Conservation (phyloP, 176 grass and related monocot species). For the Hyparrhenia diplandra region DNA sequence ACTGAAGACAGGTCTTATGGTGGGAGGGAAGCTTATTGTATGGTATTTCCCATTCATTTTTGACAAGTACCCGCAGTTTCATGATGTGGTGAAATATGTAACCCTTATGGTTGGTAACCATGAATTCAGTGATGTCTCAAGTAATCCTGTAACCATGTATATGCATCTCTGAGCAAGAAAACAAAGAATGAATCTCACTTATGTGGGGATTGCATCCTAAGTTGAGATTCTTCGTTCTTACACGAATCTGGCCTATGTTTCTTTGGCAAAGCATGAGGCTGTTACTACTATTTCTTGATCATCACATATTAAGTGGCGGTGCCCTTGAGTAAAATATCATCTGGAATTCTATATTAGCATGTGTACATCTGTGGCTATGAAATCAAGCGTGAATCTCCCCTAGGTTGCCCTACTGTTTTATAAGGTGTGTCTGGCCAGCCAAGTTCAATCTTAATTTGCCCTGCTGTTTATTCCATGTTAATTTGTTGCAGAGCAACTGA, state of each 20-base stretch:
- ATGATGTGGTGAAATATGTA: not conserved
- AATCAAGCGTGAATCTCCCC: not conserved
- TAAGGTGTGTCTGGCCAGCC: no score
- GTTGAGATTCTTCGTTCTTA: not conserved
- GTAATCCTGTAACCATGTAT: conserved; percentile 10
- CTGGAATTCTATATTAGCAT: not conserved
- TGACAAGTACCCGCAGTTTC: not conserved
- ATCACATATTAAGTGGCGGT: not conserved
- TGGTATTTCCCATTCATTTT: not conserved
- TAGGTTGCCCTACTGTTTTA: not conserved
- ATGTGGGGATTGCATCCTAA: not conserved
- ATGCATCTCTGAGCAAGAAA: not conserved
- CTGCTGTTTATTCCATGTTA: no score
- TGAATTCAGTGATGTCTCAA: not conserved
- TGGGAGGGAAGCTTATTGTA: not conserved
- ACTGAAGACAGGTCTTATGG: not conserved
- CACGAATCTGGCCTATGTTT: not conserved
- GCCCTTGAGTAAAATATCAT: not conserved
- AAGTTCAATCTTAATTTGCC: no score
- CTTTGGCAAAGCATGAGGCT: not conserved
- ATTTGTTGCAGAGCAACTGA: not conserved
- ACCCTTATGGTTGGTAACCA: not conserved
- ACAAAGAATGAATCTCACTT: not conserved
- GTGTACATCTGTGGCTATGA: not conserved
- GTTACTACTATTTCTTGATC: not conserved